Evolutionary conservation across 2,329 filamentous ascomycete species (phyloP), one percentile per base, ranked within the genome.

Genomic region (Cordyceps farinosa): DNA sequence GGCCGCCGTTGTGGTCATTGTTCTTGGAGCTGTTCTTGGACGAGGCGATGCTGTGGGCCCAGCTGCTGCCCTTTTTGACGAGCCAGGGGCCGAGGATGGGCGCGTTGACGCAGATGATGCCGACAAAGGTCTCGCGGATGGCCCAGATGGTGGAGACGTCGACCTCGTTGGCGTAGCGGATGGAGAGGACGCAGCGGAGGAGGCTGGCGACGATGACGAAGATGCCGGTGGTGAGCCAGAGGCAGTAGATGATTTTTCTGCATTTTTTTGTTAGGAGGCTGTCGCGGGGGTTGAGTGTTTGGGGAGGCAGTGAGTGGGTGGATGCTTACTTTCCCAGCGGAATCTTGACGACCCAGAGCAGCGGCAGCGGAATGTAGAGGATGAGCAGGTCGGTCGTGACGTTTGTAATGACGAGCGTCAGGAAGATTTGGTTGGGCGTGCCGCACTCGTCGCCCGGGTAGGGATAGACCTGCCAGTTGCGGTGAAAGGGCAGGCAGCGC

Each of bases 121-220:
- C 69, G 45, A 70, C 66, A 62, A 70, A 69, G 7, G 68, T 70
- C 62, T 70, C 68, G 63, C 69, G 67, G 56, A 70, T 70, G 3
- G 69, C 67, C 68, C 68, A 70, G 30, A 70, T 70, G 17, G 68
- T 70, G 9, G 65, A 66, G 2, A 70, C 63, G 50, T 70, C 68
- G 17, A 70, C 67, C 22, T 67, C 63, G 32, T 53, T 45, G 11
- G 66, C 65, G 48, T 69, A 65, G 40, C 61, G 45, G 5, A 70
- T 59, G 30, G 65, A 70, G 6, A 69, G 58, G 15, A 70, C 52
- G 57, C 68, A 70, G 40, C 69, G 61, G 44, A 70, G 62, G 10
- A 70, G 62, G 7, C 64, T 69, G 2, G 69, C 68, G 8, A 70
- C 63, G n/a, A 70, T 67, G 50, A 70, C 67, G 30, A 70, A 70